These are phyloP conservation scores for Penicillium sp. DNA, from an alignment of 2,329 filamentous ascomycete species.

Conservation along the genomic window DNA sequence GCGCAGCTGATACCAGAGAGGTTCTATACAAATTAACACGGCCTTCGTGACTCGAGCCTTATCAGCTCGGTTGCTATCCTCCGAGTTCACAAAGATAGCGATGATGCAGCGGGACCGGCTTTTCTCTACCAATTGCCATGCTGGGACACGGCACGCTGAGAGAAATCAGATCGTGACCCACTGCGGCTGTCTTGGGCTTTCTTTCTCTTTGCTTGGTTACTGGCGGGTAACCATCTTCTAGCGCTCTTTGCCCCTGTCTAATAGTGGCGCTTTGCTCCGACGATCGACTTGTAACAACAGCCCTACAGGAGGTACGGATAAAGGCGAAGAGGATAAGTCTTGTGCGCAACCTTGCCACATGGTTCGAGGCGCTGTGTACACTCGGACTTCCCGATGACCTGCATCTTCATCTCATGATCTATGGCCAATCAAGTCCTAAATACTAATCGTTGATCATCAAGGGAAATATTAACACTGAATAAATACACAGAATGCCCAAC, in stretches of 20 bases:
- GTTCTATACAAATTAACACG: background rate
- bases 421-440: no score
- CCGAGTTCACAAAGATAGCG: slow-evolving; percentile 6
- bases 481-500: background rate
- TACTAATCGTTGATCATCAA: background rate
- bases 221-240: slow-evolving; percentile 2
- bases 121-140: slow-evolving; percentile 7
- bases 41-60: slow-evolving; percentile 1
- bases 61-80: slow-evolving; percentile 8
- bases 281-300: slow-evolving; percentile 9
- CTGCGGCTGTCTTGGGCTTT: background rate
- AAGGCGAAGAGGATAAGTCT: background rate
- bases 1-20: background rate
- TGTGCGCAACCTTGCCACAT: slow-evolving; percentile 4
- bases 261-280: slow-evolving; percentile 1
- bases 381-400: background rate
- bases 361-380: background rate
- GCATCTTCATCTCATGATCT: background rate
- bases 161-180: slow-evolving; percentile 2
- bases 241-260: background rate
- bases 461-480: background rate
- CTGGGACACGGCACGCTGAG: slow-evolving; percentile 6
- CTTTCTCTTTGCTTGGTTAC: background rate
- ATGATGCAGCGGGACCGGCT: background rate
- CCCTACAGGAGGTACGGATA: background rate